Evolutionary conservation across 352 stramenopile species (phyloP).

Genomic region (Globisporangium cystogenes): DNA sequence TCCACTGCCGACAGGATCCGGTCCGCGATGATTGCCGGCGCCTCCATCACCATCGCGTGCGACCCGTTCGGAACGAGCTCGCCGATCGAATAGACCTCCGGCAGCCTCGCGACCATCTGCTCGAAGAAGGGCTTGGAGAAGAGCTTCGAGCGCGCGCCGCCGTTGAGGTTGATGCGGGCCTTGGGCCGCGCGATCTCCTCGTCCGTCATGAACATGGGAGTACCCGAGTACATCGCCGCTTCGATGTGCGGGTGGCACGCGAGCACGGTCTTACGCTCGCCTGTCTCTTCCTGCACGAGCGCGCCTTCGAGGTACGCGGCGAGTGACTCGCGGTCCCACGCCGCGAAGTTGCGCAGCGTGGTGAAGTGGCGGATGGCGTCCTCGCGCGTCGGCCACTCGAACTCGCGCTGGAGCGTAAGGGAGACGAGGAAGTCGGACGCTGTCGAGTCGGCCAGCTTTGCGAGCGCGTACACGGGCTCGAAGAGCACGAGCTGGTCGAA

Average conservation of each 20-base stretch:
- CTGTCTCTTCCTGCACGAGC: constrained; percentile 17
- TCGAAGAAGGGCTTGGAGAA: constrained; percentile 18
- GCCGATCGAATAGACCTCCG: constrained; percentile 21
- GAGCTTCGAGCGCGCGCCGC: constrained; percentile 23
- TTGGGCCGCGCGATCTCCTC: constrained; percentile 22
- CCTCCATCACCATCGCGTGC: constrained; percentile 46
- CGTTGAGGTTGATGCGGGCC: constrained; percentile 28
- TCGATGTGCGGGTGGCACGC: constrained; percentile 33
- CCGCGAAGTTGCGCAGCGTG: constrained; percentile 24
- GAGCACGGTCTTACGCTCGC: constrained; percentile 17
- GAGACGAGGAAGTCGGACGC: constrained; percentile 26
- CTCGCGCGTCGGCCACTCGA: constrained; percentile 21
- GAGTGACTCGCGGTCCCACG: constrained; percentile 33
- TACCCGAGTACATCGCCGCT: constrained; percentile 28
- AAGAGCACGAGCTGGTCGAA: constrained; percentile 41
- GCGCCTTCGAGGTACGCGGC: constrained; percentile 24
- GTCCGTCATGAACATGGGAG: constrained; percentile 16
- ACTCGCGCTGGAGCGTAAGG: constrained; percentile 23
- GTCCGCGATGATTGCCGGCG: constrained; percentile 11
- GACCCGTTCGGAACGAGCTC: constrained; percentile 20
- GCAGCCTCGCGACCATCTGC: constrained; percentile 10
- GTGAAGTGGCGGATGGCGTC: constrained; percentile 21
- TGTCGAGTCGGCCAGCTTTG: constrained; percentile 2
- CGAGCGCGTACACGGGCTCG: constrained; percentile 28
- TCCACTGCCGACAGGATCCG: constrained; percentile 34